A percentile compares a stretch with the other conserved stretches of the same genome.
Evolutionary conservation across 2,329 filamentous ascomycete species (phyloP).

Genomic region (Keithomyces neogunnii): DNA sequence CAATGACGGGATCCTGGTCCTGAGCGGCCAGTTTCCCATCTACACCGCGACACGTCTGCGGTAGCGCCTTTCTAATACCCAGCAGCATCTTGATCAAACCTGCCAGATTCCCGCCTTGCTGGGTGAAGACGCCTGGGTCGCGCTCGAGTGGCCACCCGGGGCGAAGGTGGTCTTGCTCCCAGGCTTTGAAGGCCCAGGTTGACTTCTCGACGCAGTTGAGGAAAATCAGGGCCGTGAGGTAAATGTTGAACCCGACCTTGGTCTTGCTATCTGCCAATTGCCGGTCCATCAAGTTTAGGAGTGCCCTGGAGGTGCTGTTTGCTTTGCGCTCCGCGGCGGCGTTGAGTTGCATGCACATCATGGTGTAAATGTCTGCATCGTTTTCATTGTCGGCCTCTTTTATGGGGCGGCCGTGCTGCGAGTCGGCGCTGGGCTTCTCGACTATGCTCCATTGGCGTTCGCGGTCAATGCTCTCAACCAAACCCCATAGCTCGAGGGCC

Average conservation of each 20-base stretch:
- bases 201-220: conserved; percentile 60
- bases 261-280: conserved; percentile 52
- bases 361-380: conserved; percentile 49
- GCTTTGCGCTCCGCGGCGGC: conserved; percentile 58
- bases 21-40: conserved; percentile 41
- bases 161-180: conserved; percentile 53
- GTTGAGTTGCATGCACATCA: conserved; percentile 55
- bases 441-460: conserved; percentile 53
- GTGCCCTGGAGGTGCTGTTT: conserved; percentile 46
- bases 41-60: conserved; percentile 37
- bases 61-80: conserved; percentile 50
- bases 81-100: conserved; percentile 53
- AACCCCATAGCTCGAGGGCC: conserved; percentile 55
- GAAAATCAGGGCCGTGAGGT: conserved; percentile 52
- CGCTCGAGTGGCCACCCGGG: conserved; percentile 53
- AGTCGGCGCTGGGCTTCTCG: conserved; percentile 34
- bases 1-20: conserved; percentile 36
- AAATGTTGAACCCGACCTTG: conserved; percentile 52
- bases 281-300: conserved; percentile 53
- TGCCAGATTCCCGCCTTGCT: conserved; percentile 51
- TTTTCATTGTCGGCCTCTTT: conserved; percentile 39
- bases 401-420: conserved; percentile 35
- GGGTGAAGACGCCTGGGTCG: conserved; percentile 46
- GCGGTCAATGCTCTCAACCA: conserved; percentile 57
- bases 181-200: conserved; percentile 60